Evolutionary conservation across 805 yeast species (phyloP).

Genomic region (Lachancea thermotolerans): DNA sequence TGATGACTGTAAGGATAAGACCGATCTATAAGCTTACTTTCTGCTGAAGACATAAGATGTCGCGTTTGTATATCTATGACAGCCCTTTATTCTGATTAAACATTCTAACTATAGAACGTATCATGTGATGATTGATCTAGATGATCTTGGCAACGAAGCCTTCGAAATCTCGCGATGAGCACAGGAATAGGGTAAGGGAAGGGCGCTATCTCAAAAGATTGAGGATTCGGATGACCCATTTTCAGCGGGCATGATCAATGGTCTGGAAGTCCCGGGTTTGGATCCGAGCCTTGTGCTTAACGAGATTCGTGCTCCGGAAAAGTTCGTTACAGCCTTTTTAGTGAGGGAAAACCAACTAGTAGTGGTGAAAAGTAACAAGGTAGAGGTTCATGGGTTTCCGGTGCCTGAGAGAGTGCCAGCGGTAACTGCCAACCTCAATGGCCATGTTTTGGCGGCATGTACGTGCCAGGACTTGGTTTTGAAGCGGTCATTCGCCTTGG

Average conservation of each 20-base stretch:
- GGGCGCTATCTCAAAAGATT: too few species aligned
- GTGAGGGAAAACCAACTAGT: background rate
- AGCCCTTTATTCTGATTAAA: too few species aligned
- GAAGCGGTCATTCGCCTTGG: background rate
- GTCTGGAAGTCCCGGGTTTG: background rate
- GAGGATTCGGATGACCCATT: too few species aligned
- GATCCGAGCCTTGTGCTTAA: constrained; percentile 1
- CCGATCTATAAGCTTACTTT: too few species aligned
- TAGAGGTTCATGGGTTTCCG: background rate
- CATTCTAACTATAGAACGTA: too few species aligned
- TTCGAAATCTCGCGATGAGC: too few species aligned
- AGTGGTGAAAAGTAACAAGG: constrained; percentile 1
- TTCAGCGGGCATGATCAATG: background rate
- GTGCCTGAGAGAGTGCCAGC: background rate
- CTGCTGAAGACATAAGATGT: too few species aligned
- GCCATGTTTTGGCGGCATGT: background rate
- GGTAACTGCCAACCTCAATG: background rate
- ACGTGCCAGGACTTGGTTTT: background rate
- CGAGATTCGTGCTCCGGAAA: constrained; percentile 2
- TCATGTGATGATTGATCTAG: too few species aligned
- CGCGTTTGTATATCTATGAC: too few species aligned
- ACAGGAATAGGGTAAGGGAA: too few species aligned
- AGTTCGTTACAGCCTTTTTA: constrained; percentile 2
- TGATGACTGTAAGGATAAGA: too few species aligned
- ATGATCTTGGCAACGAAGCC: too few species aligned